Conservation (phyloP, 345 rosid genomes). For the Melaleuca alternifolia region DNA sequence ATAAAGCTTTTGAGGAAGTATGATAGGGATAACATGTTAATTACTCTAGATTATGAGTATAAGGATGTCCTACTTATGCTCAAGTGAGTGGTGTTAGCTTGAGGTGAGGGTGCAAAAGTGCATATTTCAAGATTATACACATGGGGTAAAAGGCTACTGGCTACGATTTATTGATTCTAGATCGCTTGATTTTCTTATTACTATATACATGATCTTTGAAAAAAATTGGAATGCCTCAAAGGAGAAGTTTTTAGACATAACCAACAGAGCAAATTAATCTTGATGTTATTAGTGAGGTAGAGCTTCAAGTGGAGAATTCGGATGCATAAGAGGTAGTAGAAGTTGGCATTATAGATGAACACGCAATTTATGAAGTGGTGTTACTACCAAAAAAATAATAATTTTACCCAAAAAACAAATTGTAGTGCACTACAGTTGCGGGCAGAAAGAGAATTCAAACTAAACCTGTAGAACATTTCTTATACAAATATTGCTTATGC, state of each 20-base stretch:
- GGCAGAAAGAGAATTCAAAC: not conserved
- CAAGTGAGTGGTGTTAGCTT: not conserved
- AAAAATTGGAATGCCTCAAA: not conserved
- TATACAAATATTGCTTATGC: not conserved
- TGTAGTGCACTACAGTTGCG: not conserved
- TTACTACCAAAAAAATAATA: no score
- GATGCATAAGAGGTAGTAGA: not conserved
- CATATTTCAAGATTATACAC: not conserved
- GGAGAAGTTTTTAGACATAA: not conserved
- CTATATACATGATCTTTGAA: not conserved
- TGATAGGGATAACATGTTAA: no score
- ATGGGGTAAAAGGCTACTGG: not conserved
- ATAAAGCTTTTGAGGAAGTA: no score
- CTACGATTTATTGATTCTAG: not conserved
- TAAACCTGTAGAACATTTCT: not conserved
- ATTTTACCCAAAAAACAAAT: no score
- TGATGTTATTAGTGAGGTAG: not conserved
- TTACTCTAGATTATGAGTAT: no score
- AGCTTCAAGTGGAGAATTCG: not conserved
- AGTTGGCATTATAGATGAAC: no score
- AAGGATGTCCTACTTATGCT: not conserved
- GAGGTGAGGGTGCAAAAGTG: not conserved
- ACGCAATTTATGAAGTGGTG: not conserved
- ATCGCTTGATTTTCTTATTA: not conserved
- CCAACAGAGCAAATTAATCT: not conserved